A percentile compares a stretch with the other conserved stretches of the same genome.
phyloP scores from a whole-genome alignment of 345 rosid species.

The Ceriops decandra region DNA sequence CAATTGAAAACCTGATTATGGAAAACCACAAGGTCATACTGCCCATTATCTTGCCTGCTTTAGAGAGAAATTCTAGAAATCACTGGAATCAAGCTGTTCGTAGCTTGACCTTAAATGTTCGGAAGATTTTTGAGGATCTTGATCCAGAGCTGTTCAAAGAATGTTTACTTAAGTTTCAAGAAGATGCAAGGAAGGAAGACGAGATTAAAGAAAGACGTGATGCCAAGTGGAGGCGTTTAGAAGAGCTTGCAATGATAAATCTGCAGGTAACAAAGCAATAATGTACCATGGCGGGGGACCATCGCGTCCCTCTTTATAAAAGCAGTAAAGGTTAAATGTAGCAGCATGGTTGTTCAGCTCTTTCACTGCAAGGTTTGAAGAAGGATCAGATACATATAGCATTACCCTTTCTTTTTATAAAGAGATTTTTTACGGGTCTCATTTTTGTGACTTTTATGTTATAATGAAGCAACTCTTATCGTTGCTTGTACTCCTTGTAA shows the following conservation, averaged over 20 bases:
- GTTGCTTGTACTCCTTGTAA: too few relatives aligned
- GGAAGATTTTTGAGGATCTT: slow-evolving; percentile 28
- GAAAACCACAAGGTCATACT: slow-evolving; percentile 21
- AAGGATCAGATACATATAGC: too few relatives aligned
- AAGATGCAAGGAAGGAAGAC: slow-evolving; percentile 13
- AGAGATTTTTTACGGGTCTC: too few relatives aligned
- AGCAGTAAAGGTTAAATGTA: too few relatives aligned
- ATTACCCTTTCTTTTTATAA: too few relatives aligned
- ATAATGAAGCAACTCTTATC: too few relatives aligned
- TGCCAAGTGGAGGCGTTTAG: slow-evolving; percentile 23
- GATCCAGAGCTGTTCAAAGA: slow-evolving; percentile 25
- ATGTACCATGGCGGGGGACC: too few relatives aligned
- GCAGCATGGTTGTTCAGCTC: too few relatives aligned
- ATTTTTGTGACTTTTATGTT: too few relatives aligned
- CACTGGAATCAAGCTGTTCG: slow-evolving; percentile 34
- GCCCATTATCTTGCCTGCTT: slow-evolving; percentile 27
- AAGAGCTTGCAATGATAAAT: slow-evolving; percentile 14
- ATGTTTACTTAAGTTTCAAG: slow-evolving; percentile 18
- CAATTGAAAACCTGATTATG: slow-evolving; percentile 21
- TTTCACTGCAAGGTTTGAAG: too few relatives aligned
- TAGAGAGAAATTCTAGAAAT: slow-evolving; percentile 23
- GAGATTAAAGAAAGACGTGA: slow-evolving; percentile 18
- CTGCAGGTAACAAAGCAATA: not conserved
- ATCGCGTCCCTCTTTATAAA: too few relatives aligned
- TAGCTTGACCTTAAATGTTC: slow-evolving; percentile 29